These are phyloP conservation scores for Setaria viridis DNA, from an alignment of 202 grass and related monocot species.

Conservation along the genomic window DNA sequence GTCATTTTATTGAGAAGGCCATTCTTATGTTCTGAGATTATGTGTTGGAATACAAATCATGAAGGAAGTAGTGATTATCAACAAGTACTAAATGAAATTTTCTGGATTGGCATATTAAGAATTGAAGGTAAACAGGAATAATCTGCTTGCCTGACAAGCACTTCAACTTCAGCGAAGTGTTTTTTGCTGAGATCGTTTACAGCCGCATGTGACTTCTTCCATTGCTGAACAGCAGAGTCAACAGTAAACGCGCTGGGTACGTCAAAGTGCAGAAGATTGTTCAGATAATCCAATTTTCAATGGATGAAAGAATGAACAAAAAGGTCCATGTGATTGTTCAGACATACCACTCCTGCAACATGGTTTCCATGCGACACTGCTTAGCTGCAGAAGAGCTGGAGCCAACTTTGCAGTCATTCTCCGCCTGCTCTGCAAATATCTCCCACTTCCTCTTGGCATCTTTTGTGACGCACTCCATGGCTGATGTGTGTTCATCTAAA, in stretches of 20 bases:
- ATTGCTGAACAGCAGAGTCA: conserved; percentile 75
- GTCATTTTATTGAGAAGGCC: no score
- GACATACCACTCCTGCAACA: no score
- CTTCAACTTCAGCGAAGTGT: conserved; percentile 86
- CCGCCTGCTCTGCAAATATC: conserved; percentile 70
- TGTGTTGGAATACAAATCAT: neutral
- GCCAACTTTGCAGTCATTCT: conserved; percentile 63
- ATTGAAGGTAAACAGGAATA: neutral
- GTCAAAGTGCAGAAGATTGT: conserved; percentile 29
- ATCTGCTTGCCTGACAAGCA: conserved; percentile 67
- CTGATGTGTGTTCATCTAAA: conserved; percentile 71
- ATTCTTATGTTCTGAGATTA: neutral
- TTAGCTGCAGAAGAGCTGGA: no score
- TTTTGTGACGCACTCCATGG: conserved; percentile 69
- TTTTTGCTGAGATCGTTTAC: conserved; percentile 74
- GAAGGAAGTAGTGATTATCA: neutral
- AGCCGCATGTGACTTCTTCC: conserved; percentile 73
- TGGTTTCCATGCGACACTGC: no score
- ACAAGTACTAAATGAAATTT: neutral
- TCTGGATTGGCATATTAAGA: neutral
- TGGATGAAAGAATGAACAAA: neutral
- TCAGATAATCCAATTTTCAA: conserved; percentile 9
- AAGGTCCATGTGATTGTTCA: neutral
- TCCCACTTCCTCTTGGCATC: conserved; percentile 99
- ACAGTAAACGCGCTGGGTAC: conserved; percentile 65